Conservation (phyloP, 352 stramenopile genomes). For the Phytopythium delawarense region DNA sequence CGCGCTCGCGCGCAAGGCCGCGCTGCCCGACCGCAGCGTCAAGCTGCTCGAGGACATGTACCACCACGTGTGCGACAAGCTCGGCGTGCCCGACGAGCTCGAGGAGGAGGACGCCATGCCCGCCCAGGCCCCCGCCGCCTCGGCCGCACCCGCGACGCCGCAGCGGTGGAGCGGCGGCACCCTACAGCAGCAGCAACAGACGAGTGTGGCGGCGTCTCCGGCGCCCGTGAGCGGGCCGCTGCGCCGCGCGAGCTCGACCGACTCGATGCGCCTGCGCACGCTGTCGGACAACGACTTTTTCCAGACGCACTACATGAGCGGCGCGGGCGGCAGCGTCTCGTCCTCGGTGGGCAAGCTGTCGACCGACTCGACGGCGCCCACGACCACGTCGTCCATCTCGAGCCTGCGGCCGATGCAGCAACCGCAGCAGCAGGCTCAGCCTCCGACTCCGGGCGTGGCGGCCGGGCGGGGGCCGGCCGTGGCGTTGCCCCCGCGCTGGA, state of each 20-base stretch:
- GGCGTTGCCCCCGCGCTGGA: conserved; percentile 77
- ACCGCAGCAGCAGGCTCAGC: conserved; percentile 7
- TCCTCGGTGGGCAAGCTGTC: conserved; percentile 7
- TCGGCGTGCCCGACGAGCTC: conserved; percentile 55
- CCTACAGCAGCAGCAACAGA: not conserved
- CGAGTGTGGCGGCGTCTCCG: not conserved
- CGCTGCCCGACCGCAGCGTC: conserved; percentile 51
- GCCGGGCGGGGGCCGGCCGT: conserved; percentile 32
- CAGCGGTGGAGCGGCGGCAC: conserved; percentile 9
- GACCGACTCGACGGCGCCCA: conserved; percentile 2
- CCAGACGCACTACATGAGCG: conserved; percentile 29
- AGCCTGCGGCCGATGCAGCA: conserved; percentile 35
- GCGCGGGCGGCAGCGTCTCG: conserved; percentile 10
- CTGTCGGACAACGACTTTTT: conserved; percentile 68
- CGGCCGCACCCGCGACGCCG: not conserved
- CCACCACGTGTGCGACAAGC: conserved; percentile 75
- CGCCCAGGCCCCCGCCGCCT: no score
- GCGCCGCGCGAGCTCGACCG: conserved; percentile 34
- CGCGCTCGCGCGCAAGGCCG: conserved; percentile 60
- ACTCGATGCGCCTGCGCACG: conserved; percentile 48
- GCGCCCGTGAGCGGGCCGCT: not conserved
- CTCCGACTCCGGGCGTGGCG: conserved; percentile 15
- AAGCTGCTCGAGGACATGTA: conserved; percentile 86
- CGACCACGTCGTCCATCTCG: not conserved
- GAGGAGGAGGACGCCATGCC: conserved; percentile 33